These are phyloP conservation scores for Rhodotorula mucilaginosa DNA, from an alignment of 1,284 basidiomycete genomes.

Conservation along the genomic window DNA sequence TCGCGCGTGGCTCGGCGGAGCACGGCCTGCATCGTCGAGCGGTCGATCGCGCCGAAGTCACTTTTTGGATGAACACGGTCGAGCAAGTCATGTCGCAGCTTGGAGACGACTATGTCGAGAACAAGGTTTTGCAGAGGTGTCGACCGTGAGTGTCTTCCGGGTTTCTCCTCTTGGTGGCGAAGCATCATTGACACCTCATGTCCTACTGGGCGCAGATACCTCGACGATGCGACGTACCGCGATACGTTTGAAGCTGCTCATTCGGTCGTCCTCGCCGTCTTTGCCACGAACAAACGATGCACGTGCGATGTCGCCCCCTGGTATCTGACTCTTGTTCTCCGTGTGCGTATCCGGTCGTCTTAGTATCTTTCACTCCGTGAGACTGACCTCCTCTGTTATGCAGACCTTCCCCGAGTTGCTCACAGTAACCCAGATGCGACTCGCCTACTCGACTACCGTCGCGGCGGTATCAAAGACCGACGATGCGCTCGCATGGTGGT, in stretches of 20 bases:
- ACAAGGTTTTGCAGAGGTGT: conserved; percentile 20
- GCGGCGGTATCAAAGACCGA: conserved; percentile 27
- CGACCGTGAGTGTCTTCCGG: conserved; percentile 29
- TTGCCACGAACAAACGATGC: conserved; percentile 25
- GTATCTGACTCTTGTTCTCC: conserved; percentile 38
- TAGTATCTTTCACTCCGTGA: too few species aligned
- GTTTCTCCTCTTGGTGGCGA: not conserved
- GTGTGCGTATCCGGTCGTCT: conserved; percentile 6
- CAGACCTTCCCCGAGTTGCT: conserved; percentile 36
- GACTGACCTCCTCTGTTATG: not conserved
- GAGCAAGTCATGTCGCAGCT: conserved; percentile 40
- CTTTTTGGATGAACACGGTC: conserved; percentile 42
- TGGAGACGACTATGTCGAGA: conserved; percentile 35
- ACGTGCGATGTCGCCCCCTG: conserved; percentile 27
- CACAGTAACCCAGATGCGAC: conserved; percentile 35
- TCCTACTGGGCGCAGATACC: conserved; percentile 23
- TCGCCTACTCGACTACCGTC: conserved; percentile 40
- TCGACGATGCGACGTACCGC: conserved; percentile 31
- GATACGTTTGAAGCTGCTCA: conserved; percentile 44
- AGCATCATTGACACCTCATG: not conserved
- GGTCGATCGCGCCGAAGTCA: conserved; percentile 32
- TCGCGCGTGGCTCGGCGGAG: not conserved
- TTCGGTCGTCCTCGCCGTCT: conserved; percentile 41
- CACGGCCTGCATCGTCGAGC: conserved; percentile 15
- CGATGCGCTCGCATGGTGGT: conserved; percentile 38